Percentiles rank a stretch among this genome's conserved stretches.
phyloP scores from a whole-genome alignment of 2,329 filamentous ascomycete genomes.

The Xylariales sp. region DNA sequence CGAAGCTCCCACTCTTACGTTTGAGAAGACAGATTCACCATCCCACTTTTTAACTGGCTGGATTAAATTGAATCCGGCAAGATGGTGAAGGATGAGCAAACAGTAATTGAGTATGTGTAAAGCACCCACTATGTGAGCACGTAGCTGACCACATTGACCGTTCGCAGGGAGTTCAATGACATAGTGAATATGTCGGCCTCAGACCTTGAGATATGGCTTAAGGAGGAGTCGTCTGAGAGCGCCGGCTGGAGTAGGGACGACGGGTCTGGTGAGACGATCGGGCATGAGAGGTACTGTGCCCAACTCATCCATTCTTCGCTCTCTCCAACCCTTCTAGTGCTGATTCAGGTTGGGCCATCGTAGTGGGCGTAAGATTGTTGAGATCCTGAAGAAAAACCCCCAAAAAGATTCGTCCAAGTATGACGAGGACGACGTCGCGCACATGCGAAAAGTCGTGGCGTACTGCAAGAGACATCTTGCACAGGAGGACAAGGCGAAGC shows the following conservation, averaged over 20 bases:
- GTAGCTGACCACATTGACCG: not conserved
- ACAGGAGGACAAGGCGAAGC: slow-evolving; percentile 51
- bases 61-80: too few relatives aligned
- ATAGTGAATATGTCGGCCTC: slow-evolving; percentile 54
- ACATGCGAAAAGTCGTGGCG: slow-evolving; percentile 52
- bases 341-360: not conserved
- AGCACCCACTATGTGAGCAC: too few relatives aligned
- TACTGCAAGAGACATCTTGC: slow-evolving; percentile 57
- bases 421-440: slow-evolving; percentile 38
- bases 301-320: not conserved
- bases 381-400: slow-evolving; percentile 52
- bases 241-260: slow-evolving; percentile 51
- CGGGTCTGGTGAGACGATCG: slow-evolving; percentile 51
- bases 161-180: slow-evolving; percentile 52
- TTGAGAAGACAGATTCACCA: too few relatives aligned
- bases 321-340: not conserved
- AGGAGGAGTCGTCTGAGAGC: slow-evolving; percentile 41
- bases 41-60: too few relatives aligned
- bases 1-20: too few relatives aligned
- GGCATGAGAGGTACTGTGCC: slow-evolving; percentile 37
- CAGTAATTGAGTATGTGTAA: slow-evolving; percentile 21
- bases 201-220: slow-evolving; percentile 52
- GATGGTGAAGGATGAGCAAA: slow-evolving; percentile 22
- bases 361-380: slow-evolving; percentile 52
- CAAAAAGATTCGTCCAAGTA: slow-evolving; percentile 45